Conservation (phyloP, 129 eudicot species). For the Sambucus nigra region DNA sequence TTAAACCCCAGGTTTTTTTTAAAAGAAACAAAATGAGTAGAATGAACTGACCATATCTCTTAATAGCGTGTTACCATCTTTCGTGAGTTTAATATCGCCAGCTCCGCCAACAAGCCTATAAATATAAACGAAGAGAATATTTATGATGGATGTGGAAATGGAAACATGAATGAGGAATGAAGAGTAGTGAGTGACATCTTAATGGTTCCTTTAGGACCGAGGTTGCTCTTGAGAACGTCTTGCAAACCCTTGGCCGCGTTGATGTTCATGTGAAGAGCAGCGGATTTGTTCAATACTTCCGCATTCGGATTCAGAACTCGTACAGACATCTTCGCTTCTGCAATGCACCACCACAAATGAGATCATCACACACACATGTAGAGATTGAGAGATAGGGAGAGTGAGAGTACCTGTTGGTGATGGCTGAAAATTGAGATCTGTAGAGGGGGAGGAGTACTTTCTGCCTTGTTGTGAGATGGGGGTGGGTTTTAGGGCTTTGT, state of each 20-base stretch:
- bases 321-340: constrained; percentile 45
- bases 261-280: constrained; percentile 91
- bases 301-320: constrained; percentile 83
- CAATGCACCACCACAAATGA: not conserved
- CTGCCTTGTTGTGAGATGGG: too few relatives aligned
- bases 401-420: too few relatives aligned
- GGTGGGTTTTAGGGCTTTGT: constrained; percentile 1
- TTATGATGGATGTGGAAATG: too few relatives aligned
- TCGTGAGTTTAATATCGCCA: constrained; percentile 88
- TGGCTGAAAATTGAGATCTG: not conserved
- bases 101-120: constrained; percentile 98
- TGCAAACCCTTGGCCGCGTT: constrained; percentile 94
- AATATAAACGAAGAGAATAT: not conserved
- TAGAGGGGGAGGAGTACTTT: not conserved
- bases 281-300: constrained; percentile 86
- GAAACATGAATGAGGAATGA: not conserved
- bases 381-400: too few relatives aligned
- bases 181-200: constrained; percentile 36
- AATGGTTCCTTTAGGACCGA: constrained; percentile 94
- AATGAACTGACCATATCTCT: constrained; percentile 80
- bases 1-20: not conserved
- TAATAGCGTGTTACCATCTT: constrained; percentile 86
- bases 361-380: not conserved
- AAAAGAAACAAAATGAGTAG: not conserved
- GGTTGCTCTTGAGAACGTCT: constrained; percentile 84